Evolutionary conservation across 208 protist species (phyloP), one percentile per base, ranked within the genome.

Genomic region (Naegleria gruberi): DNA sequence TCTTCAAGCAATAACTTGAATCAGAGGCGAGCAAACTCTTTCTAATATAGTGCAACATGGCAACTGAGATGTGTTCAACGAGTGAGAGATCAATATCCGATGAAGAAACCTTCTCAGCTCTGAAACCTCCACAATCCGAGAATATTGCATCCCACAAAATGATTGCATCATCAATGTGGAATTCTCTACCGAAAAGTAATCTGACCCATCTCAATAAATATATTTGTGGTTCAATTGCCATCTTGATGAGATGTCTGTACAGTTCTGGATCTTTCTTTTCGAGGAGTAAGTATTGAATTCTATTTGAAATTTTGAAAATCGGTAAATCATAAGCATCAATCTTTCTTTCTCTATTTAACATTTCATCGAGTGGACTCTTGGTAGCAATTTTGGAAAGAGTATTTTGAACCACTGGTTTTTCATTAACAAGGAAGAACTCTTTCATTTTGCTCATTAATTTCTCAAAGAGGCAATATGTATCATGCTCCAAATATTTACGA

Each of bases 1-100:
- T 42, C 51, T 90, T 93, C 42, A 97, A 87, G 5, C 94, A 94
- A 0, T 91, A 90, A 47, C 90, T 92, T 15, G 86, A 90, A 43
- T 94, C 93, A 4, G 87, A 42, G 30, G 34, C 77, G 44, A 93
- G 90, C 8, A 97, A 30, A 45, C 41, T 12, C 8, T 65, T 37
- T 65, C 45, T 47, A 65, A 87, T 87, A 40, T 65, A 87, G 65
- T 45, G 8, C n/a, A 87, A 65, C 83, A 87, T 87, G 44, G 26
- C 45, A 41, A 87, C 37, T 5, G 44, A 47, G 41, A 87, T 87
- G 34, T 87, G 45, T 6, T 87, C 83, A 26, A 87, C 44, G 7
- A 87, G 19, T 42, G 37, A 43, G 12, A 86, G 19, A 86, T 86
- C 43, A 47, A 86, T 47, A 26, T 30, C 19, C 1, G 37, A 30